A percentile compares a stretch with the other conserved stretches of the same genome.
These are phyloP conservation scores for Urtica urens DNA, from an alignment of 306 rosid genomes.

Conservation along the genomic window DNA sequence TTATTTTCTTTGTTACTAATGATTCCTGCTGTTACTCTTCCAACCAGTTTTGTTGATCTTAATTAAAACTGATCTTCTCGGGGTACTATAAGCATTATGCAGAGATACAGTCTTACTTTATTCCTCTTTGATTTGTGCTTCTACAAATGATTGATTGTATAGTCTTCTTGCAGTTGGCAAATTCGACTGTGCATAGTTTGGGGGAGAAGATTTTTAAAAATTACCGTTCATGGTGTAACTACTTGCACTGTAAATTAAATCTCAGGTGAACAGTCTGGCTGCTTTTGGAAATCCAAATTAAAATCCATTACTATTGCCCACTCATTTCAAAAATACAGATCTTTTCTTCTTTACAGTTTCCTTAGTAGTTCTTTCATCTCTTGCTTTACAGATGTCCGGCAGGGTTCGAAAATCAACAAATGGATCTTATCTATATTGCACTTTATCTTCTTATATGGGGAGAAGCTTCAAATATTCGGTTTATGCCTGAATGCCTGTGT, in stretches of 20 bases:
- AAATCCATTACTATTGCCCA: slow-evolving; percentile 11
- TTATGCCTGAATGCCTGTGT: slow-evolving; percentile 99
- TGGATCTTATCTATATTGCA: slow-evolving; percentile 64
- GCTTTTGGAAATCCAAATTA: slow-evolving; percentile 14
- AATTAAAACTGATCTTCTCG: no score
- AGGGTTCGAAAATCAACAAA: slow-evolving; percentile 32
- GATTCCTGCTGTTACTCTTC: slow-evolving; percentile 7
- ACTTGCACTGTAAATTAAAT: slow-evolving; percentile 50
- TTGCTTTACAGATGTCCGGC: slow-evolving; percentile 37
- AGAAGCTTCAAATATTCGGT: slow-evolving; percentile 95
- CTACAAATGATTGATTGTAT: slow-evolving; percentile 18
- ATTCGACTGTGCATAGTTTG: slow-evolving; percentile 37
- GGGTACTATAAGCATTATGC: no score
- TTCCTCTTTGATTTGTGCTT: slow-evolving; percentile 2
- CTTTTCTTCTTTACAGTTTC: slow-evolving; percentile 3
- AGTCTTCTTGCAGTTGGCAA: slow-evolving; percentile 55
- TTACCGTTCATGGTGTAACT: slow-evolving; percentile 80
- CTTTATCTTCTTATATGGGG: slow-evolving; percentile 99
- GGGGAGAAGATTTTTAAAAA: slow-evolving; percentile 55
- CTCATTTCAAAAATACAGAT: slow-evolving; percentile 1
- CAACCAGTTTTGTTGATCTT: no score
- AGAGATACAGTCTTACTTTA: no score
- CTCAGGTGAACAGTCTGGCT: slow-evolving; percentile 38
- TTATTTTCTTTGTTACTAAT: neutral
- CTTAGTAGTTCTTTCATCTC: slow-evolving; percentile 9